phyloP scores from a whole-genome alignment of 352 stramenopile genomes.

The Globisporangium nunn region DNA sequence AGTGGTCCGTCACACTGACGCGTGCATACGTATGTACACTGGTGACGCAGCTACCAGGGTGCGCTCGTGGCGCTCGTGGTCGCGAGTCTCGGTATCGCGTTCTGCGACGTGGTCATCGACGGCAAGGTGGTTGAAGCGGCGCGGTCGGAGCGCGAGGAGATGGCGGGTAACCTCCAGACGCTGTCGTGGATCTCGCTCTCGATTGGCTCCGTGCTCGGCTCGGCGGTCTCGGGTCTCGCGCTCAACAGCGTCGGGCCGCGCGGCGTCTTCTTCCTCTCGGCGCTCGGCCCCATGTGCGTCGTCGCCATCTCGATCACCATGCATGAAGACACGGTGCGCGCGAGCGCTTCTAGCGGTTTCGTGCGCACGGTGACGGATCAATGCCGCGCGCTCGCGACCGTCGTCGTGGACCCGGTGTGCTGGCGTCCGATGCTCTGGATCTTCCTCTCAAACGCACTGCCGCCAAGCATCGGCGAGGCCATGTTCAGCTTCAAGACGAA shows the following conservation, averaged over 20 bases:
- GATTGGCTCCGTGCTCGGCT: constrained; percentile 63
- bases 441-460: constrained; percentile 70
- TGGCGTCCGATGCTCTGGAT: constrained; percentile 79
- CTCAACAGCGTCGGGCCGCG: constrained; percentile 54
- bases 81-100: constrained; percentile 73
- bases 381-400: constrained; percentile 37
- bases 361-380: constrained; percentile 43
- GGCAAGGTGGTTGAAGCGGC: constrained; percentile 70
- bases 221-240: constrained; percentile 48
- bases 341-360: constrained; percentile 23
- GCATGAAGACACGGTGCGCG: constrained; percentile 37
- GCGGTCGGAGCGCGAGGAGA: constrained; percentile 60
- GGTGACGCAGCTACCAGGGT: constrained; percentile 24
- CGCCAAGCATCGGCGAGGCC: constrained; percentile 61
- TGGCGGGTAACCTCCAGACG: constrained; percentile 71
- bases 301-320: constrained; percentile 55
- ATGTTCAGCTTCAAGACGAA: constrained; percentile 84
- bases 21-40: neutral
- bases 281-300: constrained; percentile 56
- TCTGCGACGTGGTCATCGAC: constrained; percentile 80
- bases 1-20: neutral
- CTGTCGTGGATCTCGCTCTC: constrained; percentile 74
- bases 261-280: constrained; percentile 72
- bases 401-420: constrained; percentile 66
- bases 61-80: constrained; percentile 55